Base-by-base conservation (phyloP, 2,329 filamentous ascomycete species). In the Balansia obtecta region DNA sequence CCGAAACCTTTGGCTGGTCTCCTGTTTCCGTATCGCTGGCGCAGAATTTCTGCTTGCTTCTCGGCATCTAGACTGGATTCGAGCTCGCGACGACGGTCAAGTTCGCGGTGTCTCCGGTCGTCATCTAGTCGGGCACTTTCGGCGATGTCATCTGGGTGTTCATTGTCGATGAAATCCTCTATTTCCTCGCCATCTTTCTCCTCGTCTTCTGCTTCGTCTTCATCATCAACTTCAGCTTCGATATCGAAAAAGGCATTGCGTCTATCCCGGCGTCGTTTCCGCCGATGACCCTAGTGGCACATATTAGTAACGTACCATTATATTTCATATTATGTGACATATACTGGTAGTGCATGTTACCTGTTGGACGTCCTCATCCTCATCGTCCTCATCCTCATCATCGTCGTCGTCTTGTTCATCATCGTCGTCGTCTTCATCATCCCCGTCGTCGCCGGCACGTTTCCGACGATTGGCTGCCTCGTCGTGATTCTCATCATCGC, bases 141-240 rank as follows among this genome's bases (percentile, higher is more conserved):
- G 60, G 83, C 85, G 38, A 91, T 74, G 63, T 97, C 91, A 66
- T 95, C 90, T 7, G 88, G 88, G 64, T 97, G 89, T 55, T 87
- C 86, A 65, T 95, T 87, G 57, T 88, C 86, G 63, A 89, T 89
- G 64, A 93, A 88, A 57, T 87, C 85, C 51, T 88, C 88, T 49
- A 83, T 81, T 57, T 85, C 88, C 58, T 89, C 83, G 52, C 87
- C 82, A 50, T 95, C 89, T 58, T 94, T 88, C 58, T 96, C 91
- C 48, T 94, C 88, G 56, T 95, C 88, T 54, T 87, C 86, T 57
- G 79, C 84, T 57, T 88, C 86, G 59, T 95, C 89, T 60, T 95
- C 89, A 56, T 95, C 93, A 63, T 97, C 93, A 58, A 98, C 93
- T 70, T 96, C 93, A 65, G 93, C 93, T 75, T 98, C 93, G 62